phyloP scores from a whole-genome alignment of 768 basidiomycete genomes.

The Symmetrospora coprosmae region DNA sequence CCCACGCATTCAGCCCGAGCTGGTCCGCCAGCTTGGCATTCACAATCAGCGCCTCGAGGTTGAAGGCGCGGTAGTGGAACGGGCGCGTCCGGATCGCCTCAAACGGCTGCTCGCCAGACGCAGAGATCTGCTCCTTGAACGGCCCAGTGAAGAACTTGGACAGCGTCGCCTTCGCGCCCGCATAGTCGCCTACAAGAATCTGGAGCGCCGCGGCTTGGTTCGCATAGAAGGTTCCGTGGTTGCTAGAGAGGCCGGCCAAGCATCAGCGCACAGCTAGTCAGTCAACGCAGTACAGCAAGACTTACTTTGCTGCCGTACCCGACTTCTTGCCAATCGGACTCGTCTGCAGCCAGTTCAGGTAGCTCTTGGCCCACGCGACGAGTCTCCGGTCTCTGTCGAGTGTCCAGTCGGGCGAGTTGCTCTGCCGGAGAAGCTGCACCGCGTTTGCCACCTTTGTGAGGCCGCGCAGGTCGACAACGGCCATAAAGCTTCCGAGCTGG shows the following conservation, averaged over 20 bases:
- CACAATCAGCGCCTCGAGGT: constrained; percentile 54
- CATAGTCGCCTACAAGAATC: constrained; percentile 44
- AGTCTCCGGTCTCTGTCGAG: constrained; percentile 44
- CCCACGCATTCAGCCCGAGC: constrained; percentile 45
- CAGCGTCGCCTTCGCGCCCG: constrained; percentile 44
- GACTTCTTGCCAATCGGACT: constrained; percentile 42
- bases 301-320: constrained; percentile 44
- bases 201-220: constrained; percentile 50
- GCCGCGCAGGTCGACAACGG: constrained; percentile 49
- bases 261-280: background rate
- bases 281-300: background rate
- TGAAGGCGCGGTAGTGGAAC: constrained; percentile 56
- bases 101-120: constrained; percentile 51
- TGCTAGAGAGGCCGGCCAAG: constrained; percentile 41
- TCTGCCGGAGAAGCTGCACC: constrained; percentile 42
- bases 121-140: constrained; percentile 46
- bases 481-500: constrained; percentile 45
- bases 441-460: constrained; percentile 47
- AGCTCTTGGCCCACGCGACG: constrained; percentile 42
- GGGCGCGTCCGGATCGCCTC: constrained; percentile 51
- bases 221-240: constrained; percentile 54
- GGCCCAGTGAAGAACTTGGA: constrained; percentile 45
- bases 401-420: constrained; percentile 47
- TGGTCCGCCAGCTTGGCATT: constrained; percentile 47
- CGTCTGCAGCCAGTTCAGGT: constrained; percentile 45